Evolutionary conservation across 2,329 filamentous ascomycete species (phyloP), one percentile per base, ranked within the genome.

Genomic region (Beauveria rudraprayagi): DNA sequence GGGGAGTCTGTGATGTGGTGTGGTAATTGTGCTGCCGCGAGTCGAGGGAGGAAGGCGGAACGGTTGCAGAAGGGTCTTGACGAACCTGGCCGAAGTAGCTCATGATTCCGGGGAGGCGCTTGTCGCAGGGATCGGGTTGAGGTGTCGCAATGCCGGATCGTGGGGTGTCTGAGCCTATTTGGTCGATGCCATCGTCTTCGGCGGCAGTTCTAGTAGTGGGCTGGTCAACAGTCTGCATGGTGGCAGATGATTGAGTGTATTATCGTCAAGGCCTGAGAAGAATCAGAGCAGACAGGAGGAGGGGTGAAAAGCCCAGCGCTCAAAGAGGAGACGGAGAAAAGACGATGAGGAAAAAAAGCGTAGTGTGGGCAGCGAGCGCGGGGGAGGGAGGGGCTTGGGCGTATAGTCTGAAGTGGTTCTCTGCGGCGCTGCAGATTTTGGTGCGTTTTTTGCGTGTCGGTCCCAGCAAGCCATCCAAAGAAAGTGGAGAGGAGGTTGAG

Each of bases 11-110:
- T 24, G 48, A 52, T 44, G 48, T 60, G 48, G 11, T 40, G 11
- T 41, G 51, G 41, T 43, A 37, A 47, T 24, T 74, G 68, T 74
- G 74, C 69, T 72, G 72, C 69, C 66, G 37, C 37, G 37, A 19
- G 26, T 52, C 56, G 47, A 52, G 69, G 74, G 75, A 73, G 65
- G 64, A 67, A 65, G 63, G 65, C 63, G 65, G 56, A 61, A 65
- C 73, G 72, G 67, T 79, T 76, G 76, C 73, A 55, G 83, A 83
- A 86, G 87, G 85, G 80, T 84, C 85, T 82, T 84, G 84, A 97
- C 94, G 88, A 96, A 99, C 94, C 93, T 99, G 94, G 80, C 89
- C 89, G 84, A 97, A 96, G 83, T 94, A 97, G 82, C 89, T 95
- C 83, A 94, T 89, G 80, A 97, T 96, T 74, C 92, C 91, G 68